These are phyloP conservation scores for Penicillium digitatum DNA, from an alignment of 2,329 filamentous ascomycete species.

Conservation along the genomic window DNA sequence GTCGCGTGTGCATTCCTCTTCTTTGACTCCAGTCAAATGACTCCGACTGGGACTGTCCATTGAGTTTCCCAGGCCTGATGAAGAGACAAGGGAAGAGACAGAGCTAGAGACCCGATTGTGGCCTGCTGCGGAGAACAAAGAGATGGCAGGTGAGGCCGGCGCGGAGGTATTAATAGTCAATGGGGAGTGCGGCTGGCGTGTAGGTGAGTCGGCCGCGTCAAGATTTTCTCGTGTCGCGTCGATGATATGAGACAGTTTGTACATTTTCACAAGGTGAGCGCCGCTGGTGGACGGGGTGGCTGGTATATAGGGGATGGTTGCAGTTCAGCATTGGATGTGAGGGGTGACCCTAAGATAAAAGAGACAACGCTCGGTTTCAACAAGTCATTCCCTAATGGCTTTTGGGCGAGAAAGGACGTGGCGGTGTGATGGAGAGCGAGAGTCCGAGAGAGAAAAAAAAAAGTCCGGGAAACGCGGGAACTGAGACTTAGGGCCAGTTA, in stretches of 20 bases:
- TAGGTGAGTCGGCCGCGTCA: conserved; percentile 20
- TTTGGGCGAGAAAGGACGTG: conserved; percentile 18
- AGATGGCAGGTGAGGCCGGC: conserved; percentile 39
- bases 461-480: conserved; percentile 10
- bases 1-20: conserved; percentile 70
- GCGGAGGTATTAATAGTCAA: conserved; percentile 35
- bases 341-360: conserved; percentile 5
- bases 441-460: no score
- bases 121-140: conserved; percentile 39
- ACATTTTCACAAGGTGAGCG: conserved; percentile 26
- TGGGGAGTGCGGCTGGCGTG: conserved; percentile 29
- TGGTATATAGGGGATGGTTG: conserved; percentile 13
- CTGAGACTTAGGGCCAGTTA: conserved; percentile 9
- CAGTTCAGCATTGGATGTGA: conserved; percentile 16
- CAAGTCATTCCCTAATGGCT: conserved; percentile 4
- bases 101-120: conserved; percentile 58
- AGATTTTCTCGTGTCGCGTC: conserved; percentile 33
- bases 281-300: conserved; percentile 6
- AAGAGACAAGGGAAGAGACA: conserved; percentile 67
- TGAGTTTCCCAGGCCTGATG: conserved; percentile 50
- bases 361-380: conserved; percentile 7
- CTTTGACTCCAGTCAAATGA: conserved; percentile 74
- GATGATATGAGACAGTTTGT: conserved; percentile 34
- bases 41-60: conserved; percentile 57
- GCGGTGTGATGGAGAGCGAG: conserved; percentile 16